Evolutionary conservation across 495 filamentous ascomycete genomes (phyloP).

Genomic region (Penicillium daleae): DNA sequence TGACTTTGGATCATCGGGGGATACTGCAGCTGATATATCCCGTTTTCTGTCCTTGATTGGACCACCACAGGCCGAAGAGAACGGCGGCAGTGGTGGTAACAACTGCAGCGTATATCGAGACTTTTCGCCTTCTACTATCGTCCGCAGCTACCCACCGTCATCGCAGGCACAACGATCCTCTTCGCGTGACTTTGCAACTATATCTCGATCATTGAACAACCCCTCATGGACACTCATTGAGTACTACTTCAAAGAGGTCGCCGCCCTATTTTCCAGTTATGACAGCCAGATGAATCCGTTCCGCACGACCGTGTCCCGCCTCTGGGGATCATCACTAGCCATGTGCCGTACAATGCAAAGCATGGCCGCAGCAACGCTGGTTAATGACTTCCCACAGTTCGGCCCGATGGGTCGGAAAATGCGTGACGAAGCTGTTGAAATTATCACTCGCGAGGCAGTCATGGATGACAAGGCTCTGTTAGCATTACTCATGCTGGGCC

Average conservation of each 20-base stretch:
- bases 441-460: conserved; percentile 48
- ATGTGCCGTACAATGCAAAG: conserved; percentile 64
- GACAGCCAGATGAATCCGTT: conserved; percentile 63
- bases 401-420: conserved; percentile 53
- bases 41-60: conserved; percentile 37
- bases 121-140: conserved; percentile 45
- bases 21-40: conserved; percentile 34
- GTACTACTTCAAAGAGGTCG: conserved; percentile 64
- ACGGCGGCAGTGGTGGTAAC: conserved; percentile 2
- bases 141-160: conserved; percentile 43
- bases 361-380: conserved; percentile 63
- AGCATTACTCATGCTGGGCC: conserved; percentile 58
- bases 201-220: conserved; percentile 46
- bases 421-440: conserved; percentile 54
- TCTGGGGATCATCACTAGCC: conserved; percentile 59
- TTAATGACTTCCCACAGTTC: conserved; percentile 60
- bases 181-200: conserved; percentile 37
- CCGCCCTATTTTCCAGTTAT: conserved; percentile 60
- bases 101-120: conserved; percentile 27
- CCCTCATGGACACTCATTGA: conserved; percentile 59
- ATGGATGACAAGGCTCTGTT: conserved; percentile 55
- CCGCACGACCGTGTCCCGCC: conserved; percentile 55
- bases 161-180: conserved; percentile 19
- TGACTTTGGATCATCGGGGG: conserved; percentile 31
- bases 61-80: conserved; percentile 25